phyloP scores from a whole-genome alignment of 305 asterid species.

The Rubia peregrina region DNA sequence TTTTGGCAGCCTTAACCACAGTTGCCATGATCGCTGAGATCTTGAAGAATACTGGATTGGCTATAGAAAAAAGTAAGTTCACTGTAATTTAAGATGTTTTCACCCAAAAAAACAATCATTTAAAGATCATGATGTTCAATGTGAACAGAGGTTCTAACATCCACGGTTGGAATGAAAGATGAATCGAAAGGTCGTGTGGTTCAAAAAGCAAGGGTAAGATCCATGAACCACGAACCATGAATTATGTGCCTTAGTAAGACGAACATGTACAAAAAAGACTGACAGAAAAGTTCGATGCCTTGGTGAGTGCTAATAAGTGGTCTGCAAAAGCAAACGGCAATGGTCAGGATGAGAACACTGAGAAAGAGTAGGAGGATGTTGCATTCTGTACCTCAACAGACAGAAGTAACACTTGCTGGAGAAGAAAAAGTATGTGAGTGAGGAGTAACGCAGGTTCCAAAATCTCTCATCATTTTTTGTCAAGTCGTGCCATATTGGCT shows the following conservation, averaged over 20 bases:
- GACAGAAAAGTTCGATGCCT: conserved; percentile 55
- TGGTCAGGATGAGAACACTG: conserved; percentile 17
- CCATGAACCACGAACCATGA: not conserved
- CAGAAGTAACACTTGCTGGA: not conserved
- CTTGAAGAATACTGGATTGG: conserved; percentile 76
- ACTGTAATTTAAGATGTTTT: not conserved
- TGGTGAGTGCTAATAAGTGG: conserved; percentile 38
- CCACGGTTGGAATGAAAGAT: conserved; percentile 79
- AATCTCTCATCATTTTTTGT: no score
- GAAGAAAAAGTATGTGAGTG: no score
- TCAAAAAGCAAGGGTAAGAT: conserved; percentile 75
- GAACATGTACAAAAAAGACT: conserved; percentile 1
- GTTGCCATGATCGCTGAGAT: conserved; percentile 80
- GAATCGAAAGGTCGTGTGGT: conserved; percentile 59
- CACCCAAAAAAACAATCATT: not conserved
- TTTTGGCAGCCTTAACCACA: conserved; percentile 60
- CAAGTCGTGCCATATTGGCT: no score
- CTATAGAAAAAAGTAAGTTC: conserved; percentile 58
- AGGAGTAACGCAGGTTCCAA: no score
- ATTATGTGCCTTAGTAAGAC: not conserved
- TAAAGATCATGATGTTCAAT: conserved; percentile 3
- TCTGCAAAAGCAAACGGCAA: conserved; percentile 25
- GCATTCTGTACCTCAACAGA: not conserved
- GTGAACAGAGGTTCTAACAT: conserved; percentile 49
- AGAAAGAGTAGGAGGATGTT: not conserved